Base-by-base conservation (phyloP, 192 early-diverging fungal genomes). In the Umbelopsis isabellina region DNA sequence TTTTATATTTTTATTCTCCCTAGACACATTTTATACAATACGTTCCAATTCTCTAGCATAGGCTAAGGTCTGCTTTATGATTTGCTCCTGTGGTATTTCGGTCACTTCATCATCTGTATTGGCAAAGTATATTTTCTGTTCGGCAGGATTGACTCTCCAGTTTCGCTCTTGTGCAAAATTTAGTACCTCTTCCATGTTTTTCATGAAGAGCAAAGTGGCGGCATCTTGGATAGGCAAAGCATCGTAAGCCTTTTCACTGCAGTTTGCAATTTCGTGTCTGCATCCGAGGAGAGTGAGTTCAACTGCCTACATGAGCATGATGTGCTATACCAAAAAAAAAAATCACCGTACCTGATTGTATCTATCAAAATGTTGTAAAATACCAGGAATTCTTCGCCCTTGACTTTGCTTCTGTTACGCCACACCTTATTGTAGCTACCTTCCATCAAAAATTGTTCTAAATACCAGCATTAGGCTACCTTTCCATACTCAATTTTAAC, bases 381-480 rank as follows among this genome's bases (percentile, higher is more conserved):
- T 75, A 98, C 94, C 68, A 89, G 69, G 78, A 95, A 99, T 79
- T 98, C 95, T 69, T 91, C 85, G 18, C 92, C 93, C 11, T 93
- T 92, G n/a, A 97, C 93, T 69, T 94, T 90, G 16, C 84, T 78
- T 80, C 96, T 84, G 69, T 91, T 87, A 78, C 93, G 92, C 96
- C 96, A 98, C 46, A 99, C 95, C 70, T 93, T 92, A 81, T 97
- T 97, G 81, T 98, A 99, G 74, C 89, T 93, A 21, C 97, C 96
- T 78, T 98, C 97, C 96, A 98, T 99, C 75, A 99, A 80, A 50
- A 90, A 93, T 83, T 97, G 97, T 81, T 99, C 97, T 78, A 71
- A 37, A 44, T 16, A 11, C 22, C 2, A 69, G 5, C 33, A 48
- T 71, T 27, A 13, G 7, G 25, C 12, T 22, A 30, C 10, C 20